A percentile compares a stretch with the other conserved stretches of the same genome.
These are phyloP conservation scores for Dinochytrium kinnereticum DNA, from an alignment of 371 early-diverging fungal genomes.

Conservation along the genomic window DNA sequence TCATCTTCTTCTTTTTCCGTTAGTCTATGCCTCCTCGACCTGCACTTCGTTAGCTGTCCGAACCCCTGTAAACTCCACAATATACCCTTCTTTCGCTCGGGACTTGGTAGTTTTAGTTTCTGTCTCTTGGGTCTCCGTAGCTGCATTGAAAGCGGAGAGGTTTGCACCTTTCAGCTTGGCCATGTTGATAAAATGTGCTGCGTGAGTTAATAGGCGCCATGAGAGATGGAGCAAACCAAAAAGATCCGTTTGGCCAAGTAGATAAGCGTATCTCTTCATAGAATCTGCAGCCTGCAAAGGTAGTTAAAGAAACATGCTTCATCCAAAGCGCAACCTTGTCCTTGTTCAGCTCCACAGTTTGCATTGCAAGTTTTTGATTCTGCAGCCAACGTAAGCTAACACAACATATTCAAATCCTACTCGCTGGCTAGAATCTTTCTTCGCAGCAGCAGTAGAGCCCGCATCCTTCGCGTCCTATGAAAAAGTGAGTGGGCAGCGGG, in stretches of 20 bases:
- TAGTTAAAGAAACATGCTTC: not conserved
- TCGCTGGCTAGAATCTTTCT: no score
- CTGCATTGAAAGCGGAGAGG: conserved; percentile 34
- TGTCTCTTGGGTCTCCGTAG: no score
- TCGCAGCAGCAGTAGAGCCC: no score
- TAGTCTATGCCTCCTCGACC: conserved; percentile 81
- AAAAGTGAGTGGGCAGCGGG: no score
- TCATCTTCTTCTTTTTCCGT: conserved; percentile 97
- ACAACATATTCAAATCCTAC: no score
- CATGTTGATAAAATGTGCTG: conserved; percentile 56
- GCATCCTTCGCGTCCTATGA: no score
- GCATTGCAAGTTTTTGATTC: not conserved
- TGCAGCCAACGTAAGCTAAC: no score
- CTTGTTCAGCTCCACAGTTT: conserved; percentile 5
- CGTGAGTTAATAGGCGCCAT: not conserved
- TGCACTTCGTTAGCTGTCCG: not conserved
- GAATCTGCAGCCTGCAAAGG: conserved; percentile 56
- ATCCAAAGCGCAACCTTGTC: not conserved
- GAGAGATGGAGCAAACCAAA: conserved; percentile 45
- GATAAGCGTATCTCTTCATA: conserved; percentile 80
- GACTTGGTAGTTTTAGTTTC: conserved; percentile 24
- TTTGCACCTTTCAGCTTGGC: conserved; percentile 47
- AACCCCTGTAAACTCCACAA: not conserved
- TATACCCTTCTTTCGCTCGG: conserved; percentile 17
- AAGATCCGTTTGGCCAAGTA: conserved; percentile 87